Base-by-base conservation (phyloP, 345 rosid species). In the Trapa bicornis region DNA sequence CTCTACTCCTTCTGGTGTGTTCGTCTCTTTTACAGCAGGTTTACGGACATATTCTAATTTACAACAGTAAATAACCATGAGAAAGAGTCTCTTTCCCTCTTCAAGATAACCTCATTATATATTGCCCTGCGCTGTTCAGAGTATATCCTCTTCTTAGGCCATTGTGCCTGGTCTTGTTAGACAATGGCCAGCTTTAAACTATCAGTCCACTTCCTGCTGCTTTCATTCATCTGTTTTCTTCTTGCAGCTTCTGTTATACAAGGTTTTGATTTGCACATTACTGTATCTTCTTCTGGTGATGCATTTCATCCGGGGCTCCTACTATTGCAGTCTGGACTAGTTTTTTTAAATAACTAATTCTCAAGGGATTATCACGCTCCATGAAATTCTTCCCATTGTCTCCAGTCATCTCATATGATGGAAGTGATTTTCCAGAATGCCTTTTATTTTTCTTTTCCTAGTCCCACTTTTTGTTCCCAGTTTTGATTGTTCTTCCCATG, bases 221-320 rank as follows among this genome's bases (percentile, higher is more conserved):
- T 70, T 2, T 57, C 61, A 36, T 52, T 70, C 67, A 29, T 70
- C 67, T 43, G n/a, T 50, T 47, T 70, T 65, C 35, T 70, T 63
- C 67, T 70, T 63, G 72, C 72, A 61, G 61, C 67, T 45, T 70
- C 60, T 29, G 61, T 37, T 63, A 37, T 63, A 36, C 72, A 70
- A 70, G 72, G 72, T 70, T 65, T 12, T 61, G 45, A 6, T 63
- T n/a, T 57, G 33, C 61, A 57, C 61, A 57, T 57, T 5, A 29
- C 4, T 57, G 32, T 29, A 5, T 29, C 37, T 29, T 57, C 61
- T 29, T 29, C 29, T 57, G 6, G 32, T 29, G 37, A 35, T 57
- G 63, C 63, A 58, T 58, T 58, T 11, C 16, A 29, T 58, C 11
- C 11, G 2, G 6, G 11, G 38, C 63, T 58, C 32, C 37, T 58